Percentiles rank a stretch among this genome's conserved stretches.
These are phyloP conservation scores for Penicillium maclennaniae DNA, from an alignment of 495 filamentous ascomycete species.

Conservation along the genomic window DNA sequence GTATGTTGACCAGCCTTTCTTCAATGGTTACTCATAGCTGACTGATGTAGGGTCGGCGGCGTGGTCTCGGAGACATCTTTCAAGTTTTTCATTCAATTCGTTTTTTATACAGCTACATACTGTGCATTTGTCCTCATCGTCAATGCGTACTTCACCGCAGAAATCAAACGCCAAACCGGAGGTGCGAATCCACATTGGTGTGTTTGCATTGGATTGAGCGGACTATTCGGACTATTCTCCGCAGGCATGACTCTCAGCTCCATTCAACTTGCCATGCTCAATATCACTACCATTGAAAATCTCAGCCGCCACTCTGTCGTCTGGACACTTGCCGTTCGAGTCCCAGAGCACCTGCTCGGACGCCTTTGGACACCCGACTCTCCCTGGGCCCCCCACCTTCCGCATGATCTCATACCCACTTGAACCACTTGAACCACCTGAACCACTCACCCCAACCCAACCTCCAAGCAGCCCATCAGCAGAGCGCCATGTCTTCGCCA, in stretches of 20 bases:
- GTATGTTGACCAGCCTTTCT: slow-evolving; percentile 33
- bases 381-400: slow-evolving; percentile 41
- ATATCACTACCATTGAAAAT: slow-evolving; percentile 80
- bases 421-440: slow-evolving; percentile 26
- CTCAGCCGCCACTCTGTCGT: slow-evolving; percentile 57
- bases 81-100: slow-evolving; percentile 90
- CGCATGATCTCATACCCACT: slow-evolving; percentile 46
- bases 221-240: slow-evolving; percentile 73
- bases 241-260: slow-evolving; percentile 69
- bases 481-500: slow-evolving; percentile 63
- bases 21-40: not conserved
- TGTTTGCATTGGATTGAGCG: slow-evolving; percentile 52
- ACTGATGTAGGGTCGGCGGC: slow-evolving; percentile 66
- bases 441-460: slow-evolving; percentile 15
- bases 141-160: slow-evolving; percentile 52
- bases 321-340: slow-evolving; percentile 72
- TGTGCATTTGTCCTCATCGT: slow-evolving; percentile 61
- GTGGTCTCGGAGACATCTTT: slow-evolving; percentile 79
- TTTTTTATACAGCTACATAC: slow-evolving; percentile 63
- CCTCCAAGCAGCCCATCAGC: slow-evolving; percentile 9
- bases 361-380: slow-evolving; percentile 29
- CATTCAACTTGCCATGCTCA: slow-evolving; percentile 61
- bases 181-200: slow-evolving; percentile 49
- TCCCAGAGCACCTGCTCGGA: slow-evolving; percentile 50
- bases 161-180: slow-evolving; percentile 36